These are phyloP conservation scores for Capronia epimyces DNA, from an alignment of 2,329 filamentous ascomycete genomes.

Conservation along the genomic window DNA sequence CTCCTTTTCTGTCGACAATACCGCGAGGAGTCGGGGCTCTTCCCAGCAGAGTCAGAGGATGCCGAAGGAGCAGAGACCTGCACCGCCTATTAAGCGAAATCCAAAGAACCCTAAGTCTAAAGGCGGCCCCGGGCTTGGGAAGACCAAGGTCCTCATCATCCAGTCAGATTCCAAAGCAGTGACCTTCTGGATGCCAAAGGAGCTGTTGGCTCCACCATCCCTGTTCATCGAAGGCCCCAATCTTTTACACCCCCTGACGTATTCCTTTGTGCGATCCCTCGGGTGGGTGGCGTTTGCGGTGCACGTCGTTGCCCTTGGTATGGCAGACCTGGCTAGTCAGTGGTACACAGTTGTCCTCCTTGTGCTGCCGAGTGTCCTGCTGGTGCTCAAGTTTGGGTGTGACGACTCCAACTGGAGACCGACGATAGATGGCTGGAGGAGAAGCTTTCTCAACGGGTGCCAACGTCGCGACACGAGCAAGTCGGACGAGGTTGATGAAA, in stretches of 20 bases:
- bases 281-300: slow-evolving; percentile 24
- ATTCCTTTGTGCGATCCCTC: slow-evolving; percentile 11
- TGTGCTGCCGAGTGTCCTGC: slow-evolving; percentile 18
- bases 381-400: slow-evolving; percentile 16
- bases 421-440: slow-evolving; percentile 8
- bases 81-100: neutral
- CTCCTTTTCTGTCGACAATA: neutral
- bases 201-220: slow-evolving; percentile 16
- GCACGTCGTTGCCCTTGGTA: slow-evolving; percentile 23
- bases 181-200: slow-evolving; percentile 19
- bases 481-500: slow-evolving; percentile 4
- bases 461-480: neutral
- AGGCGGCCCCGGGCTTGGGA: neutral
- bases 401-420: slow-evolving; percentile 21
- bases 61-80: neutral
- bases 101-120: neutral
- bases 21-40: neutral
- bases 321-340: slow-evolving; percentile 19
- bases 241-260: slow-evolving; percentile 13
- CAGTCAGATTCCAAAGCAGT: slow-evolving; percentile 21
- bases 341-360: slow-evolving; percentile 21
- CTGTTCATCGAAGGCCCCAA: slow-evolving; percentile 15
- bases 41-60: neutral
- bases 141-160: slow-evolving; percentile 18
- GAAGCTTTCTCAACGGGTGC: neutral